phyloP scores from a whole-genome alignment of 2,329 filamentous ascomycete species.

The Calonectria henricotiae region DNA sequence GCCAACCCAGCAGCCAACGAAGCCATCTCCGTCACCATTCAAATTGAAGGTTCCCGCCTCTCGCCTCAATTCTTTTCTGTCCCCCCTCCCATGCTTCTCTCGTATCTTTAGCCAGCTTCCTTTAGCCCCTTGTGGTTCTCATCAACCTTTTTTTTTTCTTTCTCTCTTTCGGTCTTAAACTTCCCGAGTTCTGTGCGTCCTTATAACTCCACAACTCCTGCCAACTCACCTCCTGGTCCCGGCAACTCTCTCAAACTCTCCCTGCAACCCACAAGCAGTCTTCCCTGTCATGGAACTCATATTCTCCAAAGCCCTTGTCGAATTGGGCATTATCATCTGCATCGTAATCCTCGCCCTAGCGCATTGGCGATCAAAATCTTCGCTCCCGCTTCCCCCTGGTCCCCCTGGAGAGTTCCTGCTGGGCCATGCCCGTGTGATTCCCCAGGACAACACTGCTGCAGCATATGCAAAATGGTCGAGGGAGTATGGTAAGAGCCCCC shows the following conservation, averaged over 20 bases:
- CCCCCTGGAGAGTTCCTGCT: slow-evolving; percentile 53
- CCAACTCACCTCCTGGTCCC: slow-evolving; percentile 7
- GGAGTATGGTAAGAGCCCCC: slow-evolving; percentile 49
- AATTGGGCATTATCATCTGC: slow-evolving; percentile 34
- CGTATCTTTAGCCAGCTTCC: neutral
- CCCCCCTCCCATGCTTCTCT: neutral
- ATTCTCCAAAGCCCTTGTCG: slow-evolving; percentile 29
- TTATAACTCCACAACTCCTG: neutral
- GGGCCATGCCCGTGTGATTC: slow-evolving; percentile 52
- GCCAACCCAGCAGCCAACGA: slow-evolving; percentile 1
- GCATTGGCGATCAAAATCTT: slow-evolving; percentile 31
- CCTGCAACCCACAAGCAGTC: neutral
- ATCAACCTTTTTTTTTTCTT: neutral
- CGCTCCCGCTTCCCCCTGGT: slow-evolving; percentile 50
- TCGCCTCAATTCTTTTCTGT: neutral
- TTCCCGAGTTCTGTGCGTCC: neutral
- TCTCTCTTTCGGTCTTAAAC: neutral
- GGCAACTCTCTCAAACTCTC: slow-evolving; percentile 19
- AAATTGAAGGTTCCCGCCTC: neutral
- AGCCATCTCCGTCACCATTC: neutral
- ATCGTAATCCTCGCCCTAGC: slow-evolving; percentile 29
- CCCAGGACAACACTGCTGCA: slow-evolving; percentile 50
- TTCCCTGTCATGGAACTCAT: slow-evolving; percentile 36
- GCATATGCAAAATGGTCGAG: slow-evolving; percentile 51
- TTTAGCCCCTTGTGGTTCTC: neutral